Evolutionary conservation across 1,284 basidiomycete genomes (phyloP), one percentile per base, ranked within the genome.

Genomic region (Rhodotorula sp.): DNA sequence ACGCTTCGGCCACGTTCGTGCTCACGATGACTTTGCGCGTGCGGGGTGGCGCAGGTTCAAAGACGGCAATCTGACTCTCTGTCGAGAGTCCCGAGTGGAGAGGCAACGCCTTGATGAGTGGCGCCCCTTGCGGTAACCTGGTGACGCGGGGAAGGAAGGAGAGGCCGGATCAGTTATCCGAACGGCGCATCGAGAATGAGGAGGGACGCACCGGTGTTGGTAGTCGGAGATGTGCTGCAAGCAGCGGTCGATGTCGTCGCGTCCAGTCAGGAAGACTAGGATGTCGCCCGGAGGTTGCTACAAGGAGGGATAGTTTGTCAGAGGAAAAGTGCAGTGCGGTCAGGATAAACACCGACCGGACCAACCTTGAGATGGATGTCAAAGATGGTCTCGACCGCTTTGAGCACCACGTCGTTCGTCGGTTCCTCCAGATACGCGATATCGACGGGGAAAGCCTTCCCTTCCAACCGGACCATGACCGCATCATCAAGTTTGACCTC

Each of bases 1-100:
- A 95, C 29, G 96, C 91, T 83, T 99, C 97, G 23, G 97, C 96
- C 64, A 98, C 95, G 80, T 99, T 99, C 0, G 97, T 99, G 2
- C 93, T 87, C 39, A 97, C 86, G 63, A 99, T 89, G 64, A 97
- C 89, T 81, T 99, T 99, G 66, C 97, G 87, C 5, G 85, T 87
- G 61, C 90, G 90, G 49, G 85, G 83, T 26, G 89, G 88, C 23
- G 91, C 83, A 1, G 89, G 86, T 70, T 90, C 87, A 77, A 99
- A 98, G 16, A 95, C 90, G 64, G 86, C 85, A 43, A 91, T 84
- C 78, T 99, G 96, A 79, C 97, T 93, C 60, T 91, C 88, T 0
- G 88, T 89, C 2, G 90, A 87, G 8, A 99, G 84, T 5, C 93
- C 94, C 0, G 96, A 91, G 81, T 98, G 92, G 2, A 99, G 84